Conservation (phyloP, 352 stramenopile genomes). For the Phytophthora citrophthora region DNA sequence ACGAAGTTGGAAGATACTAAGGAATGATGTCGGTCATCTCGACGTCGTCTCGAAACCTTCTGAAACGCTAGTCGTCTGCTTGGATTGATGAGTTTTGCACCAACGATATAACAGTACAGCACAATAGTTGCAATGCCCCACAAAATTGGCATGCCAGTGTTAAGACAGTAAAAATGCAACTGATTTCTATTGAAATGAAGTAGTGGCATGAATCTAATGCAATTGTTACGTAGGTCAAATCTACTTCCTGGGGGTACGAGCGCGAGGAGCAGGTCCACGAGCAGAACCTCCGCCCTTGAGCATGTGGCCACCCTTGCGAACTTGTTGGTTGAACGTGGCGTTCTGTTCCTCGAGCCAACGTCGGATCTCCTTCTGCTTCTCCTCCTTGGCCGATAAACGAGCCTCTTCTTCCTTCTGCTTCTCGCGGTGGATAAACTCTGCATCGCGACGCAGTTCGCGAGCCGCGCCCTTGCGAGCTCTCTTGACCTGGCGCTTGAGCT, state of each 20-base stretch:
- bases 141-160: too few species aligned
- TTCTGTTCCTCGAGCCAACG: conserved; percentile 96
- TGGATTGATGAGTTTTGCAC: too few species aligned
- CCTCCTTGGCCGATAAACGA: conserved; percentile 80
- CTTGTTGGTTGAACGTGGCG: conserved; percentile 98
- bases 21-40: too few species aligned
- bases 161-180: conserved; percentile 20
- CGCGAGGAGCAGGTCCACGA: conserved; percentile 60
- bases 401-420: conserved; percentile 89
- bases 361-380: conserved; percentile 96
- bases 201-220: conserved; percentile 20
- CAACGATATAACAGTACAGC: too few species aligned
- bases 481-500: conserved; percentile 96
- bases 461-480: conserved; percentile 96
- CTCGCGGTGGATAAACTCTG: conserved; percentile 94
- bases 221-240: conserved; percentile 7
- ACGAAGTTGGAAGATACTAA: too few species aligned
- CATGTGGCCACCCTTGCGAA: conserved; percentile 94
- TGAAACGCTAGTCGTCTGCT: too few species aligned
- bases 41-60: too few species aligned
- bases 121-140: too few species aligned
- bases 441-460: conserved; percentile 94
- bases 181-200: conserved; percentile 22
- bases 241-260: conserved; percentile 60
- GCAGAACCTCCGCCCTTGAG: conserved; percentile 93